Percentiles rank a stretch among this genome's conserved stretches.
These are phyloP conservation scores for Colletotrichum filicis DNA, from an alignment of 2,329 filamentous ascomycete species.

Conservation along the genomic window DNA sequence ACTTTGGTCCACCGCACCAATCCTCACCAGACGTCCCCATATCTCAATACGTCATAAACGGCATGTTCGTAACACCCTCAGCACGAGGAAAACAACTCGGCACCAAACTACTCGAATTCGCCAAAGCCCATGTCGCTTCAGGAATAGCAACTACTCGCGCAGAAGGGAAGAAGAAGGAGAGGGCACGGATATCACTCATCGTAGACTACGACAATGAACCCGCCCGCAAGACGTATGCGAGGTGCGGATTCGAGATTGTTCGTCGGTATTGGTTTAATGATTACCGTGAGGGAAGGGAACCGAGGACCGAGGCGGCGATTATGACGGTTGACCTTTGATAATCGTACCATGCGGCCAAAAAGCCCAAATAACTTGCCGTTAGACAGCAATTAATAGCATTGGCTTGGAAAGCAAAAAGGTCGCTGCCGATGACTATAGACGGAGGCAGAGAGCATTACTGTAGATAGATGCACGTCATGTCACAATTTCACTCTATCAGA, in stretches of 20 bases:
- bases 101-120: neutral
- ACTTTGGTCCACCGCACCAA: neutral
- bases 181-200: constrained; percentile 1
- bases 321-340: constrained; percentile 14
- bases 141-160: neutral
- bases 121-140: neutral
- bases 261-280: constrained; percentile 33
- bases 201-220: constrained; percentile 26
- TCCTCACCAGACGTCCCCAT: too few species aligned
- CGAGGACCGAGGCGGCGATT: constrained; percentile 27
- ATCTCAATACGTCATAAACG: constrained; percentile 17
- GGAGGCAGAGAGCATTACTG: too few species aligned
- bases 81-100: neutral
- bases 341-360: too few species aligned
- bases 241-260: constrained; percentile 8
- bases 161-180: fast-evolving
- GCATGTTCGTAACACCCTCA: constrained; percentile 26
- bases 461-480: too few species aligned
- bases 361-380: too few species aligned
- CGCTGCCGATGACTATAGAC: too few species aligned
- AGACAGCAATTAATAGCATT: too few species aligned
- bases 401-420: too few species aligned
- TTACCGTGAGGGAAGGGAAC: constrained; percentile 1
- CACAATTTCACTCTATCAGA: too few species aligned
- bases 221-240: constrained; percentile 14